Evolutionary conservation across 2,329 filamentous ascomycete species (phyloP), one percentile per base, ranked within the genome.

Genomic region (Ceratocystis cacaofunesta): DNA sequence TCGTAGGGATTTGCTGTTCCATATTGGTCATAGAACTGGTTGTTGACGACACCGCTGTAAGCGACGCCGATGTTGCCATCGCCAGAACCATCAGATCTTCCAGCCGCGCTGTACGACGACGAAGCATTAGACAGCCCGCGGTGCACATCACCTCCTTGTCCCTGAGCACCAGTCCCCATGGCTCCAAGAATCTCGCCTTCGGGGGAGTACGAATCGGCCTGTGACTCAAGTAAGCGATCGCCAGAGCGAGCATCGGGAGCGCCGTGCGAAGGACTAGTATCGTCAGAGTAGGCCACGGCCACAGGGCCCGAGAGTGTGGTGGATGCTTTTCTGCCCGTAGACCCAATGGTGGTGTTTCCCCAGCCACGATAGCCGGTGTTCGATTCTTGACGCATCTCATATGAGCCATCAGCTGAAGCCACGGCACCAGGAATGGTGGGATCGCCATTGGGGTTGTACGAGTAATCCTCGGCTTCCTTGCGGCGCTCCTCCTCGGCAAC

Each of bases 381-480:
- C 66, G 82, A 82, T 69, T 90, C 88, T 72, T 96, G 89, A 66
- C 84, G 82, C 86, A 92, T 91, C 73, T 92, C 85, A 70, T 85
- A 85, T 52, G 81, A 77, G 64, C 81, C 81, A 64, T 82, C 83
- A 22, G 75, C 75, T 44, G 73, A 73, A 48, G 75, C 73, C 12
- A 76, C 78, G 12, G 82, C 74, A 10, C 77, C 77, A 5, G 77
- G 82, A 12, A 96, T 79, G 0, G 88, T 90, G 0, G 92, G 90
- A 73, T 96, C 92, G 68, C 91, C 87, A 76, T 97, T 97, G n/a
- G 94, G 94, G 74, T 97, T 97, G 79, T 92, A 97, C 41, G 89
- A 87, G 74, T 97, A 97, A 73, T 97, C 94, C 74, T 97, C 92
- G 10, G 96, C 91, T 76, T 99, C 94, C 77, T 96, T 96, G 69